These are phyloP conservation scores for Backusella sp. DNA, from an alignment of 192 early-diverging fungal species.

Conservation along the genomic window DNA sequence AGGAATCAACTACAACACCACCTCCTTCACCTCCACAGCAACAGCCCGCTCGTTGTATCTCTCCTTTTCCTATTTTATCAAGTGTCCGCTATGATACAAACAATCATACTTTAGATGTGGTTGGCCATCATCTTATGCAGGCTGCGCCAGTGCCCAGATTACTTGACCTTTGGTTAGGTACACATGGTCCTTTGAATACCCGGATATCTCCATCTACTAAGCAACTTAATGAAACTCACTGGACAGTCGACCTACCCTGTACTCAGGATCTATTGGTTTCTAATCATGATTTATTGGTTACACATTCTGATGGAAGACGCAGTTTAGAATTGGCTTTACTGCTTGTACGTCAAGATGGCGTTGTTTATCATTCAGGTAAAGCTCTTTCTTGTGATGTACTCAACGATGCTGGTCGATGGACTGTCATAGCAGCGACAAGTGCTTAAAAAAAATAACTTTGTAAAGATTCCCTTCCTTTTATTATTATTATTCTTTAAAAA, in stretches of 20 bases:
- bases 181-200: conserved; percentile 40
- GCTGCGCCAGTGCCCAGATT: conserved; percentile 20
- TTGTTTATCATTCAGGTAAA: conserved; percentile 33
- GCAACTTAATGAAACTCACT: conserved; percentile 19
- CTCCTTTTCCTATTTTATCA: conserved; percentile 39
- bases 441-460: background rate
- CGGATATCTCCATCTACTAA: conserved; percentile 10
- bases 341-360: conserved; percentile 31
- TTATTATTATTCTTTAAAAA: background rate
- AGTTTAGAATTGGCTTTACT: conserved; percentile 27
- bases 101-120: conserved; percentile 41
- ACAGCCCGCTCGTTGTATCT: conserved; percentile 8
- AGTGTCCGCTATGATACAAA: conserved; percentile 40
- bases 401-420: conserved; percentile 20
- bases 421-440: conserved; percentile 6
- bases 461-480: background rate
- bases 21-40: conserved; percentile 30
- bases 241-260: conserved; percentile 21
- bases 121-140: conserved; percentile 41
- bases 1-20: conserved; percentile 20
- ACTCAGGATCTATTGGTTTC: conserved; percentile 38
- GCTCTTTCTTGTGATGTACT: conserved; percentile 21
- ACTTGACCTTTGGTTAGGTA: conserved; percentile 51
- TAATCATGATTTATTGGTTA: conserved; percentile 31
- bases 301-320: conserved; percentile 19